Evolutionary conservation across 768 basidiomycete genomes (phyloP).

Genomic region (Stropharia rugosoannulata): DNA sequence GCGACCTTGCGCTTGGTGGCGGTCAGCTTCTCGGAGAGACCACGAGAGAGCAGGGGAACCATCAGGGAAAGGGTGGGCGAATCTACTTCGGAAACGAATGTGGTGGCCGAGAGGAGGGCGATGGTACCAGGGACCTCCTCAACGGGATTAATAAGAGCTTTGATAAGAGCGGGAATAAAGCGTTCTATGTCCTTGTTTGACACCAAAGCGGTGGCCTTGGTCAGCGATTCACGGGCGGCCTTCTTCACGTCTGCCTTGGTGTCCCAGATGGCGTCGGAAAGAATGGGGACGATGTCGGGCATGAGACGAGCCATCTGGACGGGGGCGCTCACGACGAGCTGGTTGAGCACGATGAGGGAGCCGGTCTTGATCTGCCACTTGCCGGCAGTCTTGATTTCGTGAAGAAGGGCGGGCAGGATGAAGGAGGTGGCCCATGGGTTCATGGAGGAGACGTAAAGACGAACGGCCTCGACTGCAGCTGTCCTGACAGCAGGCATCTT

Average conservation of each 20-base stretch:
- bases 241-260: conserved; percentile 99
- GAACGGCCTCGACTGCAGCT: conserved; percentile 82
- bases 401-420: conserved; percentile 84
- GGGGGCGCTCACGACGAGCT: conserved; percentile 83
- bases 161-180: conserved; percentile 97
- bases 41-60: conserved; percentile 94
- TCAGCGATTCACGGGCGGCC: conserved; percentile 91
- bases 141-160: conserved; percentile 97
- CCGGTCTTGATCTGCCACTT: conserved; percentile 98
- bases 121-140: conserved; percentile 98
- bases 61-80: conserved; percentile 96
- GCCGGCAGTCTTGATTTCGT: conserved; percentile 92
- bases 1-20: conserved; percentile 97
- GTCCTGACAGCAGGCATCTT: conserved; percentile 88
- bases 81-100: conserved; percentile 99
- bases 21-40: conserved; percentile 91
- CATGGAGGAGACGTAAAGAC: conserved; percentile 70
- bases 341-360: conserved; percentile 76
- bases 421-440: conserved; percentile 87
- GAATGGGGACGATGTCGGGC: conserved; percentile 92
- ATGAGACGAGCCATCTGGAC: conserved; percentile 84
- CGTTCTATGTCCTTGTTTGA: conserved; percentile 98
- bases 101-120: conserved; percentile 93
- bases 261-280: conserved; percentile 97
- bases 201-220: conserved; percentile 90